Conservation (phyloP, 139 green algal species). For the Ettlia oleoabundans region DNA sequence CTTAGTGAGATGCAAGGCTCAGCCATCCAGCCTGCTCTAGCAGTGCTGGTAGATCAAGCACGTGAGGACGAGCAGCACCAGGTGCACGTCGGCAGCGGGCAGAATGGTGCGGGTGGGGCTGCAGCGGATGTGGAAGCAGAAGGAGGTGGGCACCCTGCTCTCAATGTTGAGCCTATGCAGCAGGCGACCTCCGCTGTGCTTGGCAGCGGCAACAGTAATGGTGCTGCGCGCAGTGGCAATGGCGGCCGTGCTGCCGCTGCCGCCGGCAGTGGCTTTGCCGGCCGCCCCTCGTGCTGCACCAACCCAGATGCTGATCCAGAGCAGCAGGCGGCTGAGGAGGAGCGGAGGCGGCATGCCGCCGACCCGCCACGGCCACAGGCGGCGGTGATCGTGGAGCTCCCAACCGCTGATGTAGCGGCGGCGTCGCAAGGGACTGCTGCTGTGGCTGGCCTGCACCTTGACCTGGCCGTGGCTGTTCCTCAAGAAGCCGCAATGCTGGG, state of each 20-base stretch:
- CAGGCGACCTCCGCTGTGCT: constrained; percentile 6
- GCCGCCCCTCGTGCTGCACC: too few species aligned
- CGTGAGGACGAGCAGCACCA: background rate
- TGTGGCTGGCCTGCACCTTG: too few species aligned
- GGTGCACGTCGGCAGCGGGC: background rate
- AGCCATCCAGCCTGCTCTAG: background rate
- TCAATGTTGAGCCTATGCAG: too few species aligned
- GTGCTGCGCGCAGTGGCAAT: constrained; percentile 12
- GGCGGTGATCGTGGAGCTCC: constrained; percentile 14
- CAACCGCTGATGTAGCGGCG: constrained; percentile 5
- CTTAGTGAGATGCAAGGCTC: constrained; percentile 21
- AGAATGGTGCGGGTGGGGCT: background rate
- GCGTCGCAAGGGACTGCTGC: too few species aligned
- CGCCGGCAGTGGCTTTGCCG: too few species aligned
- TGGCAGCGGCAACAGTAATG: too few species aligned
- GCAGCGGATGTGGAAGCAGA: background rate
- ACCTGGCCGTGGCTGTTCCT: background rate
- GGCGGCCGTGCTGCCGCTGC: background rate
- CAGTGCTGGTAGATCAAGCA: background rate
- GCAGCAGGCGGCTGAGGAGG: background rate
- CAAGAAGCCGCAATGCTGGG: constrained; percentile 30
- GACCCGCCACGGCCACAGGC: constrained; percentile 5
- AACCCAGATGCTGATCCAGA: too few species aligned
- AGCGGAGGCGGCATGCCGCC: background rate
- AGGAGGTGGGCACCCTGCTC: background rate